These are phyloP conservation scores for Lipomyces mesembrius DNA, from an alignment of 805 yeast species.

Conservation along the genomic window DNA sequence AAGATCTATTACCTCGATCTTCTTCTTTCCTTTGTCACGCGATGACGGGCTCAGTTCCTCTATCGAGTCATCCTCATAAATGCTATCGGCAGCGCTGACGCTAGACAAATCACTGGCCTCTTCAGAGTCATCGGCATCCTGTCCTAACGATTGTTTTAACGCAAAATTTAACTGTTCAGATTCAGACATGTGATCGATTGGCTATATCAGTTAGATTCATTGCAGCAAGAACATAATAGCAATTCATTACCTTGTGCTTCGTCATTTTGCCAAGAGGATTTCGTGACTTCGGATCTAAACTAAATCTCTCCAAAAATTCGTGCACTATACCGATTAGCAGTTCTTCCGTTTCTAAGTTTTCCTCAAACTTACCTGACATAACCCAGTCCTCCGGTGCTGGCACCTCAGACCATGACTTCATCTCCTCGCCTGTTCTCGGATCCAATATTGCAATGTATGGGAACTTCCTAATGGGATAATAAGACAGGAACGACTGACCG, in stretches of 20 bases:
- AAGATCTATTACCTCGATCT: conserved; percentile 41
- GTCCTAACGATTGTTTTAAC: conserved; percentile 63
- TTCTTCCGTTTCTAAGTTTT: neutral
- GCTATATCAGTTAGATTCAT: conserved; percentile 39
- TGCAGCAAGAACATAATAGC: neutral
- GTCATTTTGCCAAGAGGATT: conserved; percentile 58
- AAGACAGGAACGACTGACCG: conserved; percentile 71
- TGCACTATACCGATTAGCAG: conserved; percentile 48
- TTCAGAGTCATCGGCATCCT: conserved; percentile 40
- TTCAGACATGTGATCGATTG: conserved; percentile 69
- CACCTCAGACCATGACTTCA: conserved; percentile 69
- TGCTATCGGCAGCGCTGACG: conserved; percentile 41
- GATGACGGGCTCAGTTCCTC: conserved; percentile 27
- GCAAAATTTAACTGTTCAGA: conserved; percentile 85
- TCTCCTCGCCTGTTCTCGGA: conserved; percentile 93
- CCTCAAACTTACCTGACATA: conserved; percentile 9
- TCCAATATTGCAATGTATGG: conserved; percentile 94
- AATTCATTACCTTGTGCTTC: conserved; percentile 53
- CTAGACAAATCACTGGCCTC: conserved; percentile 44
- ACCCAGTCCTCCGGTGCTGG: conserved; percentile 36
- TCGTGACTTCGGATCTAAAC: conserved; percentile 63
- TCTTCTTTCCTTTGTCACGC: conserved; percentile 30
- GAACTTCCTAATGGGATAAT: conserved; percentile 66
- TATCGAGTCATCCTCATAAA: conserved; percentile 20
- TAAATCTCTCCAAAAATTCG: conserved; percentile 67